phyloP scores from a whole-genome alignment of 78 protist species.

The Pelomyxa schiedti region DNA sequence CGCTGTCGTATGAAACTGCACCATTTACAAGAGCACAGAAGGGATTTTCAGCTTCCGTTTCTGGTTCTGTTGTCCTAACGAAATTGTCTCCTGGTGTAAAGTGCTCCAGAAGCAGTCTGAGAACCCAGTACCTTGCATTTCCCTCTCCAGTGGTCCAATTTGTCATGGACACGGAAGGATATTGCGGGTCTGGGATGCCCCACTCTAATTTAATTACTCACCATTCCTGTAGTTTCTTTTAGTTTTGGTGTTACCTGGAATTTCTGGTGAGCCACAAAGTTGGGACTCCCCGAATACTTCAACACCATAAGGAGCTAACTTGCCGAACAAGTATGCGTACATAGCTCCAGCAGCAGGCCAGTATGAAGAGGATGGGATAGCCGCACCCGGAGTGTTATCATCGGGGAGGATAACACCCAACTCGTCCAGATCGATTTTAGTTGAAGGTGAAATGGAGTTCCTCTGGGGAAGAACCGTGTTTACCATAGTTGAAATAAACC shows the following conservation, averaged over 20 bases:
- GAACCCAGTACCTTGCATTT: conserved; percentile 13
- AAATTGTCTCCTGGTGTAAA: not conserved
- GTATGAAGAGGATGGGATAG: conserved; percentile 1
- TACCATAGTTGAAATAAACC: not conserved
- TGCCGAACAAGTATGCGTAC: conserved; percentile 2
- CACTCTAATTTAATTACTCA: too few relatives aligned
- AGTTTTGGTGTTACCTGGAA: too few relatives aligned
- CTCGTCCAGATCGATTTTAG: not conserved
- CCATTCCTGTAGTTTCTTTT: too few relatives aligned
- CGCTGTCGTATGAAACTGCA: too few relatives aligned
- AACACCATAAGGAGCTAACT: not conserved
- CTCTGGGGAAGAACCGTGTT: not conserved
- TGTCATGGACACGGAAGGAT: not conserved
- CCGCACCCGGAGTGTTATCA: conserved; percentile 1
- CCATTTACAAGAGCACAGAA: too few relatives aligned
- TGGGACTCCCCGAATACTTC: not conserved
- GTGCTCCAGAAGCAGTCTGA: not conserved
- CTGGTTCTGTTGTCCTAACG: not conserved
- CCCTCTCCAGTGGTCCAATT: conserved; percentile 13
- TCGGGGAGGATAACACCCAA: conserved; percentile 9
- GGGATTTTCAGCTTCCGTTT: too few relatives aligned
- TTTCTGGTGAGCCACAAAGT: not conserved
- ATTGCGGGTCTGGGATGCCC: conserved; percentile 10
- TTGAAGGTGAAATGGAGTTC: not conserved
- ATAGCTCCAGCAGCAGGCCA: conserved; percentile 2